Conservation (phyloP, 768 basidiomycete genomes). For the Galerina marginata region DNA sequence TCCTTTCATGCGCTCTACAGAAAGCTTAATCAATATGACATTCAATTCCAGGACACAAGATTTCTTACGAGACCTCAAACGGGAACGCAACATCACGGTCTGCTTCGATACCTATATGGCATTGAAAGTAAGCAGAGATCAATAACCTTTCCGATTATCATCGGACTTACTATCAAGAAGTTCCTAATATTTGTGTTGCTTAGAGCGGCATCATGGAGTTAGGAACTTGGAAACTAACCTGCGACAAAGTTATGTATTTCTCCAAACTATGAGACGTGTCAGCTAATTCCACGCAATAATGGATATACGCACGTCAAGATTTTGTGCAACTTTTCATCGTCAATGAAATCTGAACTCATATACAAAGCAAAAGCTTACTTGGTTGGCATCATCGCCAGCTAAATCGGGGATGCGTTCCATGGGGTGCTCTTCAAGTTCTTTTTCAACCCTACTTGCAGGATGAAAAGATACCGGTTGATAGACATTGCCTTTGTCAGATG, state of each 20-base stretch:
- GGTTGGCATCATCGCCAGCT: conserved; percentile 43
- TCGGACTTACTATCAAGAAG: conserved; percentile 25
- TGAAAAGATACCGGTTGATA: conserved; percentile 44
- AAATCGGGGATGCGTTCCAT: background rate
- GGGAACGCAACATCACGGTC: conserved; percentile 52
- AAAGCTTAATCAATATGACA: background rate
- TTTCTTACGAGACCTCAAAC: conserved; percentile 47
- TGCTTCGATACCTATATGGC: conserved; percentile 49
- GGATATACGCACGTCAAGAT: conserved; percentile 47
- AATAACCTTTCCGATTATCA: background rate
- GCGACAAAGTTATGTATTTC: conserved; percentile 49
- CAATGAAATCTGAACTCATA: conserved; percentile 35
- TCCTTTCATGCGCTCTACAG: conserved; percentile 49
- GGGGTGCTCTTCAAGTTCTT: background rate
- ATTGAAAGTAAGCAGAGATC: background rate
- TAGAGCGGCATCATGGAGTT: background rate
- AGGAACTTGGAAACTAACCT: conserved; percentile 29
- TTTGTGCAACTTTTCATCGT: conserved; percentile 42
- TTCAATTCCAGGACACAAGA: background rate
- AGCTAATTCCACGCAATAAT: background rate
- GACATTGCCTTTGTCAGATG: conserved; percentile 32
- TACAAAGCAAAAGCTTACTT: conserved; percentile 14
- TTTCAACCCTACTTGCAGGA: background rate
- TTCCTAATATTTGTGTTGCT: conserved; percentile 15
- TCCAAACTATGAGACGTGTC: conserved; percentile 38